Percentiles rank a stretch among this genome's conserved stretches.
These are phyloP conservation scores for Mrakia blollopis DNA, from an alignment of 768 basidiomycete genomes.

Conservation along the genomic window DNA sequence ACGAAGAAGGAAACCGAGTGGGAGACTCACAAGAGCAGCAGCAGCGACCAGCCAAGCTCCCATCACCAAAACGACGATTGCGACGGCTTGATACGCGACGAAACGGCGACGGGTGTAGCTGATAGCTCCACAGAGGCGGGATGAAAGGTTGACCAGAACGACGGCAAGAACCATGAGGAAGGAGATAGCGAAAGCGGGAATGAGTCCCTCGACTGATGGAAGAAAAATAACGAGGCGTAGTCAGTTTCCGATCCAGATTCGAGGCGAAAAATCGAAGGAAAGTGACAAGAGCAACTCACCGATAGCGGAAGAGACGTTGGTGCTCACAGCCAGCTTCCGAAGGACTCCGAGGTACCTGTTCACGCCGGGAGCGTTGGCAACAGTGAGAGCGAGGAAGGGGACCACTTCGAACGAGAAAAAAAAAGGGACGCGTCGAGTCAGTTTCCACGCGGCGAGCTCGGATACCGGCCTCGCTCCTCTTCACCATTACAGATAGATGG, in stretches of 20 bases:
- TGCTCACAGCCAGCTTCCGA: not conserved
- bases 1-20: not conserved
- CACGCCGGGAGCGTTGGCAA: slow-evolving; percentile 5
- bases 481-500: too few relatives aligned
- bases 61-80: not conserved
- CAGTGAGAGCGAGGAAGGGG: slow-evolving; percentile 2
- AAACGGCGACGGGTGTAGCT: not conserved
- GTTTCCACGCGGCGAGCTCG: too few relatives aligned
- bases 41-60: slow-evolving; percentile 12
- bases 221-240: not conserved
- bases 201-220: slow-evolving; percentile 4
- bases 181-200: slow-evolving; percentile 16
- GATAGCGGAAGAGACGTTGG: not conserved
- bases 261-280: not conserved
- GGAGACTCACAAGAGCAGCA: not conserved
- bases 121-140: not conserved
- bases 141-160: not conserved
- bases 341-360: slow-evolving; percentile 1
- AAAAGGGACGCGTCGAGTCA: not conserved
- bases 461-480: too few relatives aligned
- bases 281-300: not conserved
- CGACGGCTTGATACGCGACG: slow-evolving; percentile 7
- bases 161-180: not conserved
- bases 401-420: not conserved
- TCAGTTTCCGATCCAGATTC: not conserved